These are phyloP conservation scores for Rhodotorula mucilaginosa DNA, from an alignment of 1,284 basidiomycete genomes.

Conservation along the genomic window DNA sequence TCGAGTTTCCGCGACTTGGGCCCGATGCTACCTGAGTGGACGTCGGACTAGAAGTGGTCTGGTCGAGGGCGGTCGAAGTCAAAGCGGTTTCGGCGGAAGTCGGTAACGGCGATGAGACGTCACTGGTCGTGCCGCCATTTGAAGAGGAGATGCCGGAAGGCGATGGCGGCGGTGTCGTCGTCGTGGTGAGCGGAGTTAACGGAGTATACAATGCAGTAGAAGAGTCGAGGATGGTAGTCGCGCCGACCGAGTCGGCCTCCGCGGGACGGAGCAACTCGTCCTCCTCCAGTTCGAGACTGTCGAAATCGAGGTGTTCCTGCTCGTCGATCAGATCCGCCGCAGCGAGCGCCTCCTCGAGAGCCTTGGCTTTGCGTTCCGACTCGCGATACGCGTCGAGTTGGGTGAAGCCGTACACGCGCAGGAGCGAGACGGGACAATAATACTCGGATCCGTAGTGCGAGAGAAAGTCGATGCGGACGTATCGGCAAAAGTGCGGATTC, in stretches of 20 bases:
- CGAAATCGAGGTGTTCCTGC: slow-evolving; percentile 54
- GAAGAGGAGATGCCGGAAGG: too few relatives aligned
- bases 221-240: neutral
- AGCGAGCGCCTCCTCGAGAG: slow-evolving; percentile 31
- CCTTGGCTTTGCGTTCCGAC: slow-evolving; percentile 57
- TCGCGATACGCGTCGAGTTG: slow-evolving; percentile 95
- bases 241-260: neutral
- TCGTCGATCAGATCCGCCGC: slow-evolving; percentile 43
- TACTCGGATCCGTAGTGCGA: slow-evolving; percentile 93
- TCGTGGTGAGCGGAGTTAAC: too few relatives aligned
- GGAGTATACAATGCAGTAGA: neutral
- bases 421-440: slow-evolving; percentile 89
- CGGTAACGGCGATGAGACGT: neutral
- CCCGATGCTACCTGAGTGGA: too few relatives aligned
- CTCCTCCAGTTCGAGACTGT: slow-evolving; percentile 1
- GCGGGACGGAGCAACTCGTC: neutral
- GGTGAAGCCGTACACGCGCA: slow-evolving; percentile 92
- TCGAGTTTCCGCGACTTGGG: too few relatives aligned
- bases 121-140: neutral
- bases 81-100: neutral
- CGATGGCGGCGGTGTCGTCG: neutral
- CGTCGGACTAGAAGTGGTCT: too few relatives aligned
- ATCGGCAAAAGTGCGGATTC: slow-evolving; percentile 78
- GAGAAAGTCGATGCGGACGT: slow-evolving; percentile 89
- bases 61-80: too few relatives aligned